These are phyloP conservation scores for Limnanthes douglasii DNA, from an alignment of 345 rosid genomes.

Conservation along the genomic window DNA sequence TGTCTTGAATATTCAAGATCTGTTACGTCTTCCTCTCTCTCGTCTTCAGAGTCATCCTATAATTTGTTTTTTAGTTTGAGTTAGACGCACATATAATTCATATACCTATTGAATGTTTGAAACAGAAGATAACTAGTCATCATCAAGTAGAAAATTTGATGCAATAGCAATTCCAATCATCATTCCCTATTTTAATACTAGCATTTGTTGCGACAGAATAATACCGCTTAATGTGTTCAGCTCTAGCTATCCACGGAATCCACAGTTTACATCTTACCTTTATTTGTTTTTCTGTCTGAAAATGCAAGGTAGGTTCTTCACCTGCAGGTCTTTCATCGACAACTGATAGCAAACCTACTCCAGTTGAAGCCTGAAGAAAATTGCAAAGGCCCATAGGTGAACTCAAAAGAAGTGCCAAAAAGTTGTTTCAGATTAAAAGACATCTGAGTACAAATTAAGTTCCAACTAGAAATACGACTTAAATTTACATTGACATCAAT, in stretches of 20 bases:
- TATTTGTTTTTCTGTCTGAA: background rate
- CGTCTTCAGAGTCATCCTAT: constrained; percentile 9
- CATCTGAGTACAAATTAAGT: background rate
- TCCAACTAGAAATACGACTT: background rate
- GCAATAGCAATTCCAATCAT: background rate
- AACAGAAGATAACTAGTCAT: background rate
- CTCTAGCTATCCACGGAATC: background rate
- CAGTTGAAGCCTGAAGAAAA: background rate
- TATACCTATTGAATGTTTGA: background rate
- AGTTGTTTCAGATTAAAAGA: background rate
- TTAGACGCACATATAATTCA: background rate
- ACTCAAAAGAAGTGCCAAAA: background rate
- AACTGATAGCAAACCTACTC: background rate
- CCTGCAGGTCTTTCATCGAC: background rate
- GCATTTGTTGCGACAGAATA: background rate
- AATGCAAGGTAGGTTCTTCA: background rate
- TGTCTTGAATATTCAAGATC: constrained; percentile 4
- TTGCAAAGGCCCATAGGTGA: background rate
- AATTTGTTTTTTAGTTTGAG: constrained; percentile 5
- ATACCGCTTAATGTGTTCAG: background rate
- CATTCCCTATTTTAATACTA: background rate
- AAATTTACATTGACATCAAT: too few species aligned
- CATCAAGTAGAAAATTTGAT: constrained; percentile 1
- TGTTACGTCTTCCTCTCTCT: constrained; percentile 6
- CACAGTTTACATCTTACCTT: background rate